Evolutionary conservation across 1,284 basidiomycete species (phyloP).

Genomic region (Polyporus tsugae): DNA sequence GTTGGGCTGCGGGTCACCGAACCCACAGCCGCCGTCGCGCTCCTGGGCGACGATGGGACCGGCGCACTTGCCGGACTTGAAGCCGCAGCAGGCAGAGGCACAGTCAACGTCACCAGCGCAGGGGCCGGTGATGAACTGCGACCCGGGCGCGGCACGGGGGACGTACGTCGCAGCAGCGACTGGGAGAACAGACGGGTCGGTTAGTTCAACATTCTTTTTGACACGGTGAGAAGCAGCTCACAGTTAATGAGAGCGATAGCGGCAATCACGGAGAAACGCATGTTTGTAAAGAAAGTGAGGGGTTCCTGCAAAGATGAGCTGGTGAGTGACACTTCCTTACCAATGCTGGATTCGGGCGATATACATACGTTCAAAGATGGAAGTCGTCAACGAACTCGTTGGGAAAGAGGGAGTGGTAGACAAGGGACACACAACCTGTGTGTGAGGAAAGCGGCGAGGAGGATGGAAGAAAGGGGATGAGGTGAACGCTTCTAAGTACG

Average conservation of each 20-base stretch:
- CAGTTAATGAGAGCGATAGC: conserved; percentile 25
- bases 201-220: background rate
- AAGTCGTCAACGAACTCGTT: conserved; percentile 17
- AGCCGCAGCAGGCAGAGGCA: conserved; percentile 24
- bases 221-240: background rate
- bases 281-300: conserved; percentile 14
- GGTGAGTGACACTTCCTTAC: background rate
- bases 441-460: conserved; percentile 9
- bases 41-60: conserved; percentile 25
- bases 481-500: background rate
- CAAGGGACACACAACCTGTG: conserved; percentile 26
- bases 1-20: conserved; percentile 28
- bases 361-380: conserved; percentile 13
- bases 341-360: background rate
- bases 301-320: background rate
- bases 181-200: background rate
- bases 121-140: conserved; percentile 29
- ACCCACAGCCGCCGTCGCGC: conserved; percentile 28
- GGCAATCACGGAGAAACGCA: conserved; percentile 18
- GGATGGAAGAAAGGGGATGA: conserved; percentile 14
- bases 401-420: conserved; percentile 21
- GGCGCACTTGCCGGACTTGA: conserved; percentile 27
- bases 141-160: conserved; percentile 21
- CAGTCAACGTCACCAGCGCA: conserved; percentile 25
- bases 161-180: conserved; percentile 26